Percentiles rank a stretch among this genome's conserved stretches.
Evolutionary conservation across 1,139 yeast species (phyloP).

Genomic region (Candida dubliniensis): DNA sequence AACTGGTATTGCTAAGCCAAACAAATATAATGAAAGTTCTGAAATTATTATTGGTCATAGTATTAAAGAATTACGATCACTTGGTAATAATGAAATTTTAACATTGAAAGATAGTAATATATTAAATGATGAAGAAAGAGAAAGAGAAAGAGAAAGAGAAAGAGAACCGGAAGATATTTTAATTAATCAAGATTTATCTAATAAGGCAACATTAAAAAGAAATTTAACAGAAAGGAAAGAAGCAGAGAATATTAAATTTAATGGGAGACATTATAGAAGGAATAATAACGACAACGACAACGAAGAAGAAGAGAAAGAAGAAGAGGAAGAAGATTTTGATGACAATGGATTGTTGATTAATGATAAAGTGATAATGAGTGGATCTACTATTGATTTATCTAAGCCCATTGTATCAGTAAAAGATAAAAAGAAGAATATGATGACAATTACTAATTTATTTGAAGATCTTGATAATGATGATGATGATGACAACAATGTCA

Average conservation of each 20-base stretch:
- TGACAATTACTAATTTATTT: constrained; percentile 19
- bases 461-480: constrained; percentile 22
- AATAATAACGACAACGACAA: constrained; percentile 6
- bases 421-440: constrained; percentile 4
- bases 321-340: constrained; percentile 19
- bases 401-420: constrained; percentile 9
- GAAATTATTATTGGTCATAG: constrained; percentile 48
- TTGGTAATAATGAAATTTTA: constrained; percentile 53
- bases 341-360: constrained; percentile 12
- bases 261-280: constrained; percentile 23
- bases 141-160: constrained; percentile 44
- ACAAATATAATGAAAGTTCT: not conserved
- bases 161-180: constrained; percentile 48
- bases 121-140: constrained; percentile 48
- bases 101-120: constrained; percentile 65
- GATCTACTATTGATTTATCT: constrained; percentile 9
- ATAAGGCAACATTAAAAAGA: constrained; percentile 26
- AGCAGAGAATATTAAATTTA: constrained; percentile 27
- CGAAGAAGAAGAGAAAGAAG: constrained; percentile 18
- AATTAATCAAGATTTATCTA: constrained; percentile 41
- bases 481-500: constrained; percentile 47
- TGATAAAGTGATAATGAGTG: constrained; percentile 10
- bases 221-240: constrained; percentile 24
- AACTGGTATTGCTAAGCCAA: not conserved
- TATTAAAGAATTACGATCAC: constrained; percentile 34